Evolutionary conservation across 257 asterid genomes (phyloP).

Genomic region (Anisodus acutangulus): DNA sequence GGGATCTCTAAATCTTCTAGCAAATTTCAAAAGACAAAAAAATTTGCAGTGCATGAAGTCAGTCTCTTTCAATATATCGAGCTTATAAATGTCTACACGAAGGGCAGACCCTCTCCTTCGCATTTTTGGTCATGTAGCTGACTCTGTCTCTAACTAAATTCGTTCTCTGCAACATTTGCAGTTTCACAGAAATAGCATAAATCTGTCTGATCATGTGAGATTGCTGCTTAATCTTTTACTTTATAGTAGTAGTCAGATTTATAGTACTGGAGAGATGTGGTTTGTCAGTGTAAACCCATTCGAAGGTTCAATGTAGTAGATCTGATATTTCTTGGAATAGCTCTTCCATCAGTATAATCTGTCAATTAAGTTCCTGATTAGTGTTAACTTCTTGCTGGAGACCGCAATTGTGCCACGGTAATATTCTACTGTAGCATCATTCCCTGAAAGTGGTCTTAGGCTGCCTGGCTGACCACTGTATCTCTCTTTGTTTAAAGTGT

Average conservation of each 20-base stretch:
- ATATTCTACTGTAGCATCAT: neutral
- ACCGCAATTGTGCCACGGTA: neutral
- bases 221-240: neutral
- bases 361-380: neutral
- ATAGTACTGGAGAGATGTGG: neutral
- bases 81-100: neutral
- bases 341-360: neutral
- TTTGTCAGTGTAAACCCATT: neutral
- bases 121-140: neutral
- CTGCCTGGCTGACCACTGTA: neutral
- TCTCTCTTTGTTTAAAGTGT: neutral
- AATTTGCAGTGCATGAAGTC: neutral
- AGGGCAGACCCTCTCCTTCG: neutral
- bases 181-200: neutral
- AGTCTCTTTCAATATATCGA: neutral
- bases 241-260: neutral
- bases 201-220: neutral
- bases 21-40: neutral
- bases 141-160: neutral
- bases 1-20: neutral
- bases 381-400: neutral
- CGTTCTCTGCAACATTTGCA: neutral
- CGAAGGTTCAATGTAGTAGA: constrained; percentile 1
- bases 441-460: neutral
- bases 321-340: neutral